Evolutionary conservation across 2,329 filamentous ascomycete species (phyloP).

Genomic region (Colletotrichum phormii): DNA sequence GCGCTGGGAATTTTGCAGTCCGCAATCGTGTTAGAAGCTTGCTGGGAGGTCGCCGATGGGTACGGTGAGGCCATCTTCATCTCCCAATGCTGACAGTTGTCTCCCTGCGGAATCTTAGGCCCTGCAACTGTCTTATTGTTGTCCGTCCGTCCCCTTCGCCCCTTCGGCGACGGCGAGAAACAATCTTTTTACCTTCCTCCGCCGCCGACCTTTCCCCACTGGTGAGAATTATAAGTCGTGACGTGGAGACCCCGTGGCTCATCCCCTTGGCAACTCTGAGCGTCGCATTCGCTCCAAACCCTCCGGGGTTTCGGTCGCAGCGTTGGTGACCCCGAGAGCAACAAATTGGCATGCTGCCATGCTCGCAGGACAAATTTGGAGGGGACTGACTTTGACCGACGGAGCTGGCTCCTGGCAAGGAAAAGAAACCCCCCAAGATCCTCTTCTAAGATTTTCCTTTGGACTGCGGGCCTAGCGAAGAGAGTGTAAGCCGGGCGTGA

Average conservation of each 20-base stretch:
- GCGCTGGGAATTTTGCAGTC: neutral
- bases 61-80: constrained; percentile 22
- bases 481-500: neutral
- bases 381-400: neutral
- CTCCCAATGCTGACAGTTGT: neutral
- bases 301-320: neutral
- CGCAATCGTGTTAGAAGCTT: neutral
- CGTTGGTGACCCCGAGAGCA: neutral
- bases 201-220: neutral
- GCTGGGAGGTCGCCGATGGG: neutral
- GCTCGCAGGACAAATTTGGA: neutral
- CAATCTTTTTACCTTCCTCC: neutral
- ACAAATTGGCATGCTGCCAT: neutral
- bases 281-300: constrained; percentile 28
- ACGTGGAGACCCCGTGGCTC: constrained; percentile 25
- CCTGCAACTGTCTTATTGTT: neutral
- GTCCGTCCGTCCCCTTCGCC: neutral
- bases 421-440: neutral
- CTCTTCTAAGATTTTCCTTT: neutral
- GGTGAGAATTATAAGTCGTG: neutral
- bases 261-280: constrained; percentile 30
- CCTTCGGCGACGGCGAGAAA: neutral
- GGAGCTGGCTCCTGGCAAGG: constrained; percentile 14
- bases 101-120: neutral
- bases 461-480: neutral